Evolutionary conservation across 176 grass and related monocot species (phyloP).

Genomic region (Puccinellia tenuiflora): DNA sequence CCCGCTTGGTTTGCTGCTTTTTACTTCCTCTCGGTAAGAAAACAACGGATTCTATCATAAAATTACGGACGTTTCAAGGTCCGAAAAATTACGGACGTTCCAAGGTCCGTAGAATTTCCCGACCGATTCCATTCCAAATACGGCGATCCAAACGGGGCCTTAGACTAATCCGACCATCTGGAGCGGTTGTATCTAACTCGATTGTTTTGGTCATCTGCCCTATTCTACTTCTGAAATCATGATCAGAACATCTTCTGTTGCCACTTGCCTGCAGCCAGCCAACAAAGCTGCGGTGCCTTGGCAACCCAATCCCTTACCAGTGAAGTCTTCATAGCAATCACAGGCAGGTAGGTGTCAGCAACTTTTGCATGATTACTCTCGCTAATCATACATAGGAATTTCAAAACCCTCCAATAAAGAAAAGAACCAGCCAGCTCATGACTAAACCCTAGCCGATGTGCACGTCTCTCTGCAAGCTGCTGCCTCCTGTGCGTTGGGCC

Average conservation of each 20-base stretch:
- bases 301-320: constrained; percentile 5
- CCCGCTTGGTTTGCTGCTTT: no score
- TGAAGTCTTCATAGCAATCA: not conserved
- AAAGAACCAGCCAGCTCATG: not conserved
- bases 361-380: not conserved
- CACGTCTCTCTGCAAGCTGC: not conserved
- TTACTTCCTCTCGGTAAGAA: no score
- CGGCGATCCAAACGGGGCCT: no score
- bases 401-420: not conserved
- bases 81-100: no score
- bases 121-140: no score
- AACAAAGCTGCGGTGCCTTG: not conserved
- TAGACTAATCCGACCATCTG: no score
- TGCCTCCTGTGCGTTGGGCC: not conserved
- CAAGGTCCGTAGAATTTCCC: no score
- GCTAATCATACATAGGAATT: not conserved
- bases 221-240: no score
- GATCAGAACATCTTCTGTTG: not conserved
- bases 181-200: not conserved
- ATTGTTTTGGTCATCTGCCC: not conserved
- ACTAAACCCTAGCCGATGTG: not conserved
- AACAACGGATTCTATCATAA: no score
- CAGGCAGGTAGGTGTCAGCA: constrained; percentile 9
- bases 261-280: no score
- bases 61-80: no score